Evolutionary conservation across 306 rosid species (phyloP).

Genomic region (Gynostemma pentaphyllum): DNA sequence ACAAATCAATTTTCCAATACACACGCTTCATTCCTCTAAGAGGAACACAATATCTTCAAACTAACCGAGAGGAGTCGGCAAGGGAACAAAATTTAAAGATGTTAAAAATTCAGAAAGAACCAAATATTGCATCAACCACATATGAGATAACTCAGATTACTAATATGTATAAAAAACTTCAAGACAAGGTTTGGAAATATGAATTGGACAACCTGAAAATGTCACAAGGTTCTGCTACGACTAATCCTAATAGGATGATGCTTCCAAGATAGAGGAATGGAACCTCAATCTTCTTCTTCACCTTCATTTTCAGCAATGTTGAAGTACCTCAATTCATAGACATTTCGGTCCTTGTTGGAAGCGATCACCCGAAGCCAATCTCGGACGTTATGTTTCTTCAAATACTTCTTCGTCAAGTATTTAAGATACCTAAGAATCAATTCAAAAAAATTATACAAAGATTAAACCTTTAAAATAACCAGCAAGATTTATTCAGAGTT

Average conservation of each 20-base stretch:
- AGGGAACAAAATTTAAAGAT: neutral
- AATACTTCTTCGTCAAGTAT: conserved; percentile 81
- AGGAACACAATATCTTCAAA: neutral
- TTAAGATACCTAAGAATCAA: conserved; percentile 49
- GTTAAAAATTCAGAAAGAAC: neutral
- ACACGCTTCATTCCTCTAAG: neutral
- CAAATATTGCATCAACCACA: neutral
- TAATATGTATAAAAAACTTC: neutral
- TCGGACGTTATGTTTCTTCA: conserved; percentile 92
- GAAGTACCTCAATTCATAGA: conserved; percentile 87
- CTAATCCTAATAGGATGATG: neutral
- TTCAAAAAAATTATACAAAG: neutral
- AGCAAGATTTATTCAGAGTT: neutral
- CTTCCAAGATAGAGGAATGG: neutral
- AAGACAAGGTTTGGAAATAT: neutral
- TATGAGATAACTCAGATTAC: neutral
- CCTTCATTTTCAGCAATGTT: conserved; percentile 93
- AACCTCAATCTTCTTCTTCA: conserved; percentile 66
- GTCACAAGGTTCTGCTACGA: neutral
- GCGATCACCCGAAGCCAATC: conserved; percentile 95
- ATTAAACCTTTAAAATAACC: neutral
- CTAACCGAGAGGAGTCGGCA: neutral
- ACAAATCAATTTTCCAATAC: neutral
- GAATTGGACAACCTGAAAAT: neutral
- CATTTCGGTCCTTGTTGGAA: conserved; percentile 76